These are phyloP conservation scores for Lagenidium sp. DNA, from an alignment of 352 stramenopile species.

Conservation along the genomic window DNA sequence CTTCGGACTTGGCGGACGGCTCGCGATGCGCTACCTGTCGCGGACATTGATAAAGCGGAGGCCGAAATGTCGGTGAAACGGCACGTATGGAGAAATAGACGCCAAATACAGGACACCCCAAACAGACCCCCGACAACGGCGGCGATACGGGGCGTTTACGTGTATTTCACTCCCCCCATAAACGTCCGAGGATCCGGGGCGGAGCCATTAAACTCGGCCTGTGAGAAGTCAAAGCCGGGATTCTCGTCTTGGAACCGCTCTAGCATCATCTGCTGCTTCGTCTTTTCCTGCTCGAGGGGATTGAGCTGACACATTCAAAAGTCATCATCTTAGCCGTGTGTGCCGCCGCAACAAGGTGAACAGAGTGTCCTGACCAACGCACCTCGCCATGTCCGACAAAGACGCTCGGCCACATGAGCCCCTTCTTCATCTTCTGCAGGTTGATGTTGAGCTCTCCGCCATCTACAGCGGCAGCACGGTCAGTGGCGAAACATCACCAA, in stretches of 20 bases:
- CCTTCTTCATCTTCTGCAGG: conserved; percentile 95
- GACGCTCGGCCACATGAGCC: conserved; percentile 89
- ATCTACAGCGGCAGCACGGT: too few relatives aligned
- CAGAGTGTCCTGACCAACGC: not conserved
- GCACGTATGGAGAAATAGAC: too few relatives aligned
- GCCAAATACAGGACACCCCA: too few relatives aligned
- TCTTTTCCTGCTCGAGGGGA: conserved; percentile 86
- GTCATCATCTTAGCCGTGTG: too few relatives aligned
- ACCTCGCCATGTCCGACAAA: conserved; percentile 83
- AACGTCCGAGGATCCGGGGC: conserved; percentile 95
- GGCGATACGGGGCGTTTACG: conserved; percentile 16
- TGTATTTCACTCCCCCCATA: conserved; percentile 94
- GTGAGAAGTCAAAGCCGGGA: conserved; percentile 98
- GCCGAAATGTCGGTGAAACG: too few relatives aligned
- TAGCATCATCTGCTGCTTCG: conserved; percentile 95
- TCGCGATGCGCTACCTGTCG: conserved; percentile 13
- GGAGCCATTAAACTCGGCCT: conserved; percentile 94
- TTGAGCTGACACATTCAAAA: conserved; percentile 86
- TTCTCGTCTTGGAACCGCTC: conserved; percentile 98
- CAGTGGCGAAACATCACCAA: too few relatives aligned
- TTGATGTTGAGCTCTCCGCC: conserved; percentile 87
- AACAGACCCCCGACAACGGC: too few relatives aligned
- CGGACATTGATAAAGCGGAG: conserved; percentile 5
- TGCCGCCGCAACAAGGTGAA: too few relatives aligned
- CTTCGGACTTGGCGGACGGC: conserved; percentile 29